phyloP scores from a whole-genome alignment of 2,329 filamentous ascomycete species.

The Fusarium udum region DNA sequence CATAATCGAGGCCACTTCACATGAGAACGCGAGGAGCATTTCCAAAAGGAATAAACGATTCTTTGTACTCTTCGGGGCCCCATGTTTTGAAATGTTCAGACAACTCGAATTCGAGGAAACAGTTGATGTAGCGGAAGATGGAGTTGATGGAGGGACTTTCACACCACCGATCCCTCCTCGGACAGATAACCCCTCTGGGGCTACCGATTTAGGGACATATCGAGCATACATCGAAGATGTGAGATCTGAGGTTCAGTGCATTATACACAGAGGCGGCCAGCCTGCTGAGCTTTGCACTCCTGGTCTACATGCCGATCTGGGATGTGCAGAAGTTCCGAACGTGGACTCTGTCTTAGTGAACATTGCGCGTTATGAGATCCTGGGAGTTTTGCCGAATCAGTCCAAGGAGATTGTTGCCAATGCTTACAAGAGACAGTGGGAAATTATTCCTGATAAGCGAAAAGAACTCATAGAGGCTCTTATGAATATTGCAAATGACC shows the following conservation, averaged over 20 bases:
- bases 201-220: slow-evolving; percentile 52
- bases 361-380: slow-evolving; percentile 47
- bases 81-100: slow-evolving; percentile 59
- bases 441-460: slow-evolving; percentile 46
- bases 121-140: slow-evolving; percentile 48
- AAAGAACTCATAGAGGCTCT: slow-evolving; percentile 47
- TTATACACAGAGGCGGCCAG: slow-evolving; percentile 50
- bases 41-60: slow-evolving; percentile 68
- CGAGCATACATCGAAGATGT: slow-evolving; percentile 62
- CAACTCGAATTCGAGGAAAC: slow-evolving; percentile 60
- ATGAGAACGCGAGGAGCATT: slow-evolving; percentile 55
- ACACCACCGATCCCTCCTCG: slow-evolving; percentile 49
- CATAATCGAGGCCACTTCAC: slow-evolving; percentile 51
- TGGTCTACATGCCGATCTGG: slow-evolving; percentile 47
- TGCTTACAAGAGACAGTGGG: slow-evolving; percentile 55
- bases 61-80: slow-evolving; percentile 61
- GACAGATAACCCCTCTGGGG: slow-evolving; percentile 45
- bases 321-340: slow-evolving; percentile 45
- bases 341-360: slow-evolving; percentile 43
- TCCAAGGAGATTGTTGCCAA: slow-evolving; percentile 49
- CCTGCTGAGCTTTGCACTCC: slow-evolving; percentile 46
- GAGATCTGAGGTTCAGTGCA: slow-evolving; percentile 58
- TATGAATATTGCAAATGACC: slow-evolving; percentile 49
- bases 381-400: slow-evolving; percentile 52
- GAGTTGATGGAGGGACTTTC: slow-evolving; percentile 52